These are phyloP conservation scores for Solanum ossicruentum DNA, from an alignment of 257 asterid genomes.

Conservation along the genomic window DNA sequence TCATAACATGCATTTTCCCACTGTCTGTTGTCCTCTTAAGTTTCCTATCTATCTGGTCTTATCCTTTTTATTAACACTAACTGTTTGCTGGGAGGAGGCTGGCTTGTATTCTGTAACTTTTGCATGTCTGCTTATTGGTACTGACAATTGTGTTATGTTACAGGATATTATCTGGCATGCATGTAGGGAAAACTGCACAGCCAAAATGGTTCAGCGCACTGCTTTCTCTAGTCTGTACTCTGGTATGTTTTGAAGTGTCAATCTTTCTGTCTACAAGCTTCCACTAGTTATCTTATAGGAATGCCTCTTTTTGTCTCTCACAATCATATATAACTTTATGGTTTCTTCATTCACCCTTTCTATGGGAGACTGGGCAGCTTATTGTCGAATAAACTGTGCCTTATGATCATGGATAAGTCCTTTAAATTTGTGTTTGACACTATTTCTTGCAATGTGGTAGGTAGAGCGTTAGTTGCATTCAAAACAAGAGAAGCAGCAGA, in stretches of 20 bases:
- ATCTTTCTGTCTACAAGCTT: not conserved
- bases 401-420: not conserved
- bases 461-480: constrained; percentile 65
- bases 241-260: constrained; percentile 29
- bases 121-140: not conserved
- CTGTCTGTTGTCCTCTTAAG: not conserved
- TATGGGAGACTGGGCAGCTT: not conserved
- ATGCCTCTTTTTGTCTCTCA: not conserved
- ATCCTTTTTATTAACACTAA: not conserved
- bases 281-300: not conserved
- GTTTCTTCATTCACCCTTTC: not conserved
- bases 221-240: constrained; percentile 46
- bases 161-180: constrained; percentile 79
- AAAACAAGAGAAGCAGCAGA: constrained; percentile 48
- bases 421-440: not conserved
- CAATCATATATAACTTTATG: not conserved
- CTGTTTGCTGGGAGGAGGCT: not conserved
- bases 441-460: constrained; percentile 18
- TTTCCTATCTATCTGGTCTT: not conserved
- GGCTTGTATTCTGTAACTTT: not conserved
- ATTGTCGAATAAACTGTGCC: not conserved
- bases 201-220: constrained; percentile 47
- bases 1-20: not conserved
- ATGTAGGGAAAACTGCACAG: constrained; percentile 43
- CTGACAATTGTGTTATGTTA: not conserved